Evolutionary conservation across 2,329 filamentous ascomycete species (phyloP), one percentile per base, ranked within the genome.

Genomic region (Zymoseptoria pseudotritici): DNA sequence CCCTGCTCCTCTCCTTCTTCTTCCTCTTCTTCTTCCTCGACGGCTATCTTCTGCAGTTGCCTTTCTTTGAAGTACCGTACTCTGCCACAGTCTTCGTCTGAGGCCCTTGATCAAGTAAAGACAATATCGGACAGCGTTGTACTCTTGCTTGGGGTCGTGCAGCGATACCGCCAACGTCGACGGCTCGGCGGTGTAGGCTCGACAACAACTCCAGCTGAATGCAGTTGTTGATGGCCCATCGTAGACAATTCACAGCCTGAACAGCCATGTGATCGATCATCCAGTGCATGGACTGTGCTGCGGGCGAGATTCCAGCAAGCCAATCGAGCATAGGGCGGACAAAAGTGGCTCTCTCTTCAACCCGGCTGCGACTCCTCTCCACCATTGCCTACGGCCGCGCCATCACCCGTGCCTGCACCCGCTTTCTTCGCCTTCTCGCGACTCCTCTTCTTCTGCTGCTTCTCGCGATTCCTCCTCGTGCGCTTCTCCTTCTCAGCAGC

Each of bases 361-460:
- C 10, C 52, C 22, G 52, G 52, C 26, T 53, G 52, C 52, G 24
- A 31, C 22, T 22, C 13, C 20, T 22, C 24, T 6, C 29, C 52
- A 31, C 31, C 52, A n/a, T 26, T 29, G 20, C 19, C 22, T 11
- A 31, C 10, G 7, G 3, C 17, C 11, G 20, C 22, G 13, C 26
- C 22, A 1, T 53, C 29, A 19, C 13, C 24, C 13, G 22, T 22
- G 13, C 31, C 55, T 29, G 17, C 57, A 49, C 26, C 55, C 13
- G 61, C 64, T 58, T 72, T 72, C 66, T 72, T 73, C 9, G 69
- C 71, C 64, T 72, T 72, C 29, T 72, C 72, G 50, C 66, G 63
- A 46, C 66, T 63, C 61, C 67, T 69, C 61, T 71, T 72, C 64
- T 73, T 74, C 17, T 71, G 65, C 61, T 73, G 73, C 68, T 73